Conservation (phyloP, 176 grass and related monocot species). For the Carex pumila region DNA sequence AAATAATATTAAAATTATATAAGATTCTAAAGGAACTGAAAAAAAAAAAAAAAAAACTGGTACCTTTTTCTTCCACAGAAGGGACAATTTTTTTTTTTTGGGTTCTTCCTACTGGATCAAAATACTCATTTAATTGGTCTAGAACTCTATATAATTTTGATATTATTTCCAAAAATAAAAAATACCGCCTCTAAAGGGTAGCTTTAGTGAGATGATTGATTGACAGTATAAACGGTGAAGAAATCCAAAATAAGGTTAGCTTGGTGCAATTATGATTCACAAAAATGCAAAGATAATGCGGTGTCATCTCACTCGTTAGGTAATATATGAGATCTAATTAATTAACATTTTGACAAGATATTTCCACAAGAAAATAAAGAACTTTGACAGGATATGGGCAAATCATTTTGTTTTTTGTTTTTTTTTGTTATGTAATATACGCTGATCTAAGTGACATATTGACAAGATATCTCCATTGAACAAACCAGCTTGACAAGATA, state of each 20-base stretch:
- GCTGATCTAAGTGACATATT: background rate
- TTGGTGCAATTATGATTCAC: background rate
- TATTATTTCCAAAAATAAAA: no score
- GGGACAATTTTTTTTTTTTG: no score
- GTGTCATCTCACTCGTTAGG: slow-evolving; percentile 4
- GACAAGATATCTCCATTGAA: background rate
- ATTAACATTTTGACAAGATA: slow-evolving; percentile 1
- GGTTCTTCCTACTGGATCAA: no score
- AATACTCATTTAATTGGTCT: no score
- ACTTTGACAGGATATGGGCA: background rate
- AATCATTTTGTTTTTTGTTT: background rate
- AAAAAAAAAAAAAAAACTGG: no score
- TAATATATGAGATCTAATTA: slow-evolving; percentile 1
- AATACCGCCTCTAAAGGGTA: background rate
- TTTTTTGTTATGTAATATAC: background rate
- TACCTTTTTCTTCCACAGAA: no score
- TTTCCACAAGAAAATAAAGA: background rate
- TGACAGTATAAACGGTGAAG: background rate
- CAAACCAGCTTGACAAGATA: background rate
- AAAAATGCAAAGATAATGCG: background rate
- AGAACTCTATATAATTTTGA: no score
- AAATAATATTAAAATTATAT: no score
- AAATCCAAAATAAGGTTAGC: background rate
- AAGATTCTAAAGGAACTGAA: no score
- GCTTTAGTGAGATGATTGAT: background rate